These are phyloP conservation scores for Scleromitrula shiraiana DNA, from an alignment of 2,329 filamentous ascomycete genomes.

Conservation along the genomic window DNA sequence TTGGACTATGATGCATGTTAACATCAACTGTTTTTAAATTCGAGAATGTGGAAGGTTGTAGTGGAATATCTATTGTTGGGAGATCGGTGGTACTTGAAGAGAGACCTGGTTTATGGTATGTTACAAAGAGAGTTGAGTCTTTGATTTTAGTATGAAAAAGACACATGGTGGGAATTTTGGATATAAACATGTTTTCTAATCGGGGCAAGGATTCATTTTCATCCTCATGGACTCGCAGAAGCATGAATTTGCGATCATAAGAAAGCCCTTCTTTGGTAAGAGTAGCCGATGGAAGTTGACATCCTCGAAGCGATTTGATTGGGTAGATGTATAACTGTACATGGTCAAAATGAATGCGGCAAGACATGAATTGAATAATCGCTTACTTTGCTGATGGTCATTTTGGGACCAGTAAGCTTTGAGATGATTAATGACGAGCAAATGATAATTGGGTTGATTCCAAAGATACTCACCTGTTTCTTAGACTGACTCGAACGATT, in stretches of 20 bases:
- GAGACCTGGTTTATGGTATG: constrained; percentile 28
- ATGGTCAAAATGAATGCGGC: background rate
- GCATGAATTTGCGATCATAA: constrained; percentile 64
- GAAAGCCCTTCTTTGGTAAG: constrained; percentile 54
- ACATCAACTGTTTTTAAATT: constrained; percentile 42
- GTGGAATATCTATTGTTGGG: constrained; percentile 43
- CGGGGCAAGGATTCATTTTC: constrained; percentile 26
- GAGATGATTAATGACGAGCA: background rate
- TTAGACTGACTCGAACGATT: background rate
- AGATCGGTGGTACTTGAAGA: constrained; percentile 7
- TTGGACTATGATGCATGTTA: constrained; percentile 50
- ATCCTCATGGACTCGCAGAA: constrained; percentile 43
- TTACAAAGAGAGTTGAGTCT: constrained; percentile 34
- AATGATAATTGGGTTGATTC: background rate
- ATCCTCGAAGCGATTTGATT: constrained; percentile 62
- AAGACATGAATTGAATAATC: background rate
- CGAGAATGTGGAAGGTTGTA: constrained; percentile 41
- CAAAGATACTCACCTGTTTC: background rate
- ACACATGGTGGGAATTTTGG: constrained; percentile 48
- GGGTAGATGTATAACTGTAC: constrained; percentile 61
- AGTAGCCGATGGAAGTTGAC: constrained; percentile 43
- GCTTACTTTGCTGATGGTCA: constrained; percentile 6
- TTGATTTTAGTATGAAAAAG: constrained; percentile 55
- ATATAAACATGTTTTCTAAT: constrained; percentile 52
- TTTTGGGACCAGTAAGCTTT: background rate